A percentile compares a stretch with the other conserved stretches of the same genome.
phyloP scores from a whole-genome alignment of 352 stramenopile genomes.

The Plasmopara halstedii region DNA sequence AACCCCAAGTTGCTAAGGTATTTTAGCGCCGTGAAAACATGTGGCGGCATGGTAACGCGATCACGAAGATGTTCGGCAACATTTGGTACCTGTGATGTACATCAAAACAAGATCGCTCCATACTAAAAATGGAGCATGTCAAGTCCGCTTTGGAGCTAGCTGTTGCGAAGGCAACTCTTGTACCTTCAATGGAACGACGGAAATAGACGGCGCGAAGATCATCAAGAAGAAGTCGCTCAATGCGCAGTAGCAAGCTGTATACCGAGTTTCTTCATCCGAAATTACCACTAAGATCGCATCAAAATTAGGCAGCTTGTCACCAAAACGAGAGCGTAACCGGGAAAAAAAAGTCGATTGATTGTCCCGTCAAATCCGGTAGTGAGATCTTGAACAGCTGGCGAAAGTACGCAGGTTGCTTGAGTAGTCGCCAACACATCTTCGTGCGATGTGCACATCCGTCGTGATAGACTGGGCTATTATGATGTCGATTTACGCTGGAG shows the following conservation, averaged over 20 bases:
- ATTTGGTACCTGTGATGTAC: neutral
- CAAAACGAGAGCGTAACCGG: neutral
- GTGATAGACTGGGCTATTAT: neutral
- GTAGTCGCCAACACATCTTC: neutral
- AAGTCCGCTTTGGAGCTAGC: too few species aligned
- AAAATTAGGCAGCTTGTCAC: too few species aligned
- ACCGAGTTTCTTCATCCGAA: neutral
- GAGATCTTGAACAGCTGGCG: neutral
- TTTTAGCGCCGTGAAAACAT: too few species aligned
- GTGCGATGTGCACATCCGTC: neutral
- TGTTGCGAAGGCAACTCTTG: neutral
- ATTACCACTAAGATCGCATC: neutral
- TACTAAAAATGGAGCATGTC: neutral
- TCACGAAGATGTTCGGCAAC: too few species aligned
- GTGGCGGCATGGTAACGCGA: too few species aligned
- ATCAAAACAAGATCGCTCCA: neutral
- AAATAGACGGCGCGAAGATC: too few species aligned
- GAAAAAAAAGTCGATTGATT: neutral
- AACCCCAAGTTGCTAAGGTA: too few species aligned
- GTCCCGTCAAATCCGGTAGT: neutral
- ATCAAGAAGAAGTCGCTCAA: slow-evolving; percentile 1
- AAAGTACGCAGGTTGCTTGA: neutral
- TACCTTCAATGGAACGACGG: too few species aligned
- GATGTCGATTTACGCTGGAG: neutral
- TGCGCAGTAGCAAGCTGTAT: neutral